Percentiles rank a stretch among this genome's conserved stretches.
Conservation (phyloP, 306 rosid genomes). For the Acacia acuminata region DNA sequence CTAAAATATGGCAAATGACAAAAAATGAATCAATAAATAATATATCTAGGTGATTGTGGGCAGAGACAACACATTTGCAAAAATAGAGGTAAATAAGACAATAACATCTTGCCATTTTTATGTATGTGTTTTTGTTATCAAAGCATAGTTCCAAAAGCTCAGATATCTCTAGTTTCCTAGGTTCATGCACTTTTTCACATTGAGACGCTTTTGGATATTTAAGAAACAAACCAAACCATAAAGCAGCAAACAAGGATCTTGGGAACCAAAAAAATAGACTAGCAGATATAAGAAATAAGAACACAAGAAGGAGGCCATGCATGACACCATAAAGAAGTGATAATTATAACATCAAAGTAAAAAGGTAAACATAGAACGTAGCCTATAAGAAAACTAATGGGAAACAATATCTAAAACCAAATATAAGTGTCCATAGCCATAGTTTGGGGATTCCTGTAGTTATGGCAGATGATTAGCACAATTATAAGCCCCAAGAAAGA, state of each 20-base stretch:
- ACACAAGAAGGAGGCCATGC: background rate
- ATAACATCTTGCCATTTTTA: no score
- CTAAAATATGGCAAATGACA: no score
- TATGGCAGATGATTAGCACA: background rate
- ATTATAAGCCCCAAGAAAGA: background rate
- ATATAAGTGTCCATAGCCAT: background rate
- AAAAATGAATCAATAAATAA: no score
- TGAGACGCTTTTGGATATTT: background rate
- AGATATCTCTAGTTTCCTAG: background rate
- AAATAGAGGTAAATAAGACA: no score
- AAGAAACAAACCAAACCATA: background rate
- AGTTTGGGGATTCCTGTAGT: constrained; percentile 5
- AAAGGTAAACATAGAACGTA: background rate
- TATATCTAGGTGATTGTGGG: no score
- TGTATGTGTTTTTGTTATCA: background rate
- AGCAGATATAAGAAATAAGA: background rate
- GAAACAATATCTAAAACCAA: background rate
- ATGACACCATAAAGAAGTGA: constrained; percentile 1
- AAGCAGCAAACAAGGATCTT: background rate
- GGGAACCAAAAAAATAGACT: background rate
- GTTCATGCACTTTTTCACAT: background rate
- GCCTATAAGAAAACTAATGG: background rate
- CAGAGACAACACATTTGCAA: no score
- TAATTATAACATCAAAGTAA: background rate
- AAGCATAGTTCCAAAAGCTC: background rate